Evolutionary conservation across 129 eudicot species (phyloP), one percentile per base, ranked within the genome.

Genomic region (Flaveria linearis): DNA sequence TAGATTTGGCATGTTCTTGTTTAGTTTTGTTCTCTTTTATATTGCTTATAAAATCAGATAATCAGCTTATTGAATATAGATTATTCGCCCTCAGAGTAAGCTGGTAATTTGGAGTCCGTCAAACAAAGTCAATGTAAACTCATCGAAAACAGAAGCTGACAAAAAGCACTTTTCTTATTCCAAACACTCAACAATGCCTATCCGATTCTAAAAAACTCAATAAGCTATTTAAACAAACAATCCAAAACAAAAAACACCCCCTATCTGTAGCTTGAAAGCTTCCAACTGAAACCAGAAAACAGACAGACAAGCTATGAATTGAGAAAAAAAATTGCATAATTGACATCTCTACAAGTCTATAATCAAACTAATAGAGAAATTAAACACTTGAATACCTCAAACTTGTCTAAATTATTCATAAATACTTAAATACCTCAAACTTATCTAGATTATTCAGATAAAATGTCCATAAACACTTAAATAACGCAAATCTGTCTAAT

Each of bases 11-110:
- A 14, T 58, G 65, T 23, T 58, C 33, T 58, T 58, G 14, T 20
- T 23, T 10, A 22, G 33, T 11, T 58, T 57, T 9, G 15, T 18
- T 57, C 15, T n/a, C 22, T 16, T 52, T 53, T 53, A 6, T 11
- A 53, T 53, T 53, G 60, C 60, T 53, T 53, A 53, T 17, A 53
- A 51, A 56, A 7, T 56, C 26, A 58, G 65, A 58, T 58, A 58
- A 23, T n/a, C 52, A 47, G 16, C 52, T 47, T 17, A 53, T 5
- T n/a, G 23, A 53, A n/a, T 16, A 53, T 53, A 53, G 23, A 7
- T 7, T 53, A 3, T 53, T 53, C 23, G 1, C 10, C 23, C 2
- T 53, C 18, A 17, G 60, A 9, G 0, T 16, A 51, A 15, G n/a
- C 56, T 51, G 5, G 18, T 51, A 15, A 16, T 51, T 51, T 51